These are phyloP conservation scores for Aspergillus sclerotialis DNA, from an alignment of 2,329 filamentous ascomycete genomes.

Conservation along the genomic window DNA sequence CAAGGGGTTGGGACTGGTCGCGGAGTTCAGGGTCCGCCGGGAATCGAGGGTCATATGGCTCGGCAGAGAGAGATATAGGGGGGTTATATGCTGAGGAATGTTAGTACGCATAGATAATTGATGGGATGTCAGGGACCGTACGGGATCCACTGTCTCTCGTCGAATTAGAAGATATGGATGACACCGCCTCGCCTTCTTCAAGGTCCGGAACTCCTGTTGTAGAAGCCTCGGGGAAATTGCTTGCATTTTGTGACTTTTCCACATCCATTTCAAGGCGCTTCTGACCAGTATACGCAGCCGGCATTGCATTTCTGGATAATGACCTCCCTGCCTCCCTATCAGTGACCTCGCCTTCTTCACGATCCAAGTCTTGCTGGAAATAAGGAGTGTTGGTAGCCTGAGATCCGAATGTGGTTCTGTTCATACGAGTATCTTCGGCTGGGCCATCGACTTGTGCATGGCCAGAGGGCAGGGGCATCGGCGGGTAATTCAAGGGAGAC, in stretches of 20 bases:
- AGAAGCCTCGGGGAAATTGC: background rate
- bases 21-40: conserved; percentile 5
- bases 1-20: background rate
- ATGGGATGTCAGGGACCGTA: conserved; percentile 10
- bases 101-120: conserved; percentile 13
- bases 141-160: conserved; percentile 26
- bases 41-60: conserved; percentile 8
- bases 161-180: conserved; percentile 12
- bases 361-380: conserved; percentile 35
- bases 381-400: conserved; percentile 13
- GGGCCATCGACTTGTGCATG: conserved; percentile 6
- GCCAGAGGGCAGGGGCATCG: conserved; percentile 12
- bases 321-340: conserved; percentile 50
- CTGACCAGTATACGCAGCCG: background rate
- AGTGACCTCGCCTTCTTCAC: conserved; percentile 71
- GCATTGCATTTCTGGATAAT: conserved; percentile 1
- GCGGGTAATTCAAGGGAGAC: conserved; percentile 14
- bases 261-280: background rate
- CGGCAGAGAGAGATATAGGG: conserved; percentile 19
- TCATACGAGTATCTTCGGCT: conserved; percentile 7
- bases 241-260: background rate
- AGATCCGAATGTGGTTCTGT: conserved; percentile 6
- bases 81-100: conserved; percentile 26
- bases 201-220: conserved; percentile 9
- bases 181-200: conserved; percentile 19